Conservation (phyloP, 371 early-diverging fungal genomes). For the Circinella umbellata region DNA sequence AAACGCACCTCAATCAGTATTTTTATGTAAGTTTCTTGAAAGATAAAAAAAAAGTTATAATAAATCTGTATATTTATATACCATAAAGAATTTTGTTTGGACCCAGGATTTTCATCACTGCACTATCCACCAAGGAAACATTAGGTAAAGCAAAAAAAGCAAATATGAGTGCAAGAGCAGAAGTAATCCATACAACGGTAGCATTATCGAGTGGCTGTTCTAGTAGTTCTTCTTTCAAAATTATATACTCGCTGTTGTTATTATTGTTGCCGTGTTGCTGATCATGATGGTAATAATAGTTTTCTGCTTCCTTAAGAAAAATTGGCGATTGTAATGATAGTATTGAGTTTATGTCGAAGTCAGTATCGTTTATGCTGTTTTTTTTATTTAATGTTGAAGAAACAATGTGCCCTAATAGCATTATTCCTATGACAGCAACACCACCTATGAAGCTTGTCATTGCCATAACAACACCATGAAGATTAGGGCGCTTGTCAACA, state of each 20-base stretch:
- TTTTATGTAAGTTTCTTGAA: too few species aligned
- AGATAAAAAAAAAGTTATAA: too few species aligned
- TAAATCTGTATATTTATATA: constrained; percentile 16
- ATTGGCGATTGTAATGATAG: neutral
- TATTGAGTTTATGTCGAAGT: neutral
- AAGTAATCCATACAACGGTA: constrained; percentile 28
- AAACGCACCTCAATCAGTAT: neutral
- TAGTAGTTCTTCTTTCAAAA: neutral
- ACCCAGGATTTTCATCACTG: constrained; percentile 55
- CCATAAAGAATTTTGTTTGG: constrained; percentile 53
- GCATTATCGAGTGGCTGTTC: neutral
- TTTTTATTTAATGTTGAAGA: neutral
- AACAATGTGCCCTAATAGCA: constrained; percentile 18
- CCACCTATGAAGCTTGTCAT: constrained; percentile 40
- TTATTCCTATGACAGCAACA: constrained; percentile 37
- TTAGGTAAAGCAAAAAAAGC: constrained; percentile 50
- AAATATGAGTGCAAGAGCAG: constrained; percentile 34
- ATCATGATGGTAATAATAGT: too few species aligned
- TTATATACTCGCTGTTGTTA: neutral
- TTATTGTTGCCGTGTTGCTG: neutral
- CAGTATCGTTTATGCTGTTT: neutral
- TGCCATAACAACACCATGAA: constrained; percentile 47
- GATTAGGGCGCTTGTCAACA: constrained; percentile 43
- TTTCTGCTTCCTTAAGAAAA: too few species aligned
- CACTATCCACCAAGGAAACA: constrained; percentile 51